A percentile compares a stretch with the other conserved stretches of the same genome.
These are phyloP conservation scores for Lecanosticta acicola DNA, from an alignment of 2,329 filamentous ascomycete species.

Conservation along the genomic window DNA sequence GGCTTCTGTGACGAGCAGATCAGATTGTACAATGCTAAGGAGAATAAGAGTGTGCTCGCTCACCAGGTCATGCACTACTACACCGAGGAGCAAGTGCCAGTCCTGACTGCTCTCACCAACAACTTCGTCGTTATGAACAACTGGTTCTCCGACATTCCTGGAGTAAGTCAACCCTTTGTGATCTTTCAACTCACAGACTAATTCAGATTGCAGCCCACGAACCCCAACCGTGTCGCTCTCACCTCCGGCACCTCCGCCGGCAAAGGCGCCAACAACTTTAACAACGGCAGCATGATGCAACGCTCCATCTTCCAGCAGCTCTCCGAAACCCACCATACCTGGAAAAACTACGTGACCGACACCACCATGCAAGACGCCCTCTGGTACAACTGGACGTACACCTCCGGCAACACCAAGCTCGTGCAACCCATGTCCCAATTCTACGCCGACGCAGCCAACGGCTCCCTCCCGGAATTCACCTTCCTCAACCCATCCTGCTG, in stretches of 20 bases:
- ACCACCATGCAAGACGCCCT: constrained; percentile 32
- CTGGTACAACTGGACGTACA: constrained; percentile 38
- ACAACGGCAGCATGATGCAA: constrained; percentile 34
- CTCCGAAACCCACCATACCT: constrained; percentile 33
- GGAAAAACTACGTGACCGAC: constrained; percentile 41
- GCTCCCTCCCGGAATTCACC: constrained; percentile 24
- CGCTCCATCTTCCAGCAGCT: constrained; percentile 37
- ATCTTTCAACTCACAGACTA: neutral
- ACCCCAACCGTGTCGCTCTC: constrained; percentile 32
- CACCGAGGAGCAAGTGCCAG: constrained; percentile 32
- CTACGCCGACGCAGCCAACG: constrained; percentile 22
- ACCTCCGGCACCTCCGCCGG: constrained; percentile 36
- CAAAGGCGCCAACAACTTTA: constrained; percentile 29
- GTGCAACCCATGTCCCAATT: constrained; percentile 22
- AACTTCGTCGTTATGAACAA: constrained; percentile 38
- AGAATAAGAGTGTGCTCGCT: constrained; percentile 29
- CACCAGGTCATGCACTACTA: constrained; percentile 35
- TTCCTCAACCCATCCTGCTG: constrained; percentile 30
- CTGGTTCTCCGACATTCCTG: constrained; percentile 37
- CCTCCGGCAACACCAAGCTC: constrained; percentile 33
- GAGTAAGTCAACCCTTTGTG: constrained; percentile 12
- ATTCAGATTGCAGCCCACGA: constrained; percentile 27
- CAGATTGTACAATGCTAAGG: constrained; percentile 34
- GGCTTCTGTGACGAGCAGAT: constrained; percentile 38
- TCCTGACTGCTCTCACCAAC: constrained; percentile 33